A percentile compares a stretch with the other conserved stretches of the same genome.
These are phyloP conservation scores for Exsudoporus frostii DNA, from an alignment of 768 basidiomycete genomes.

Conservation along the genomic window DNA sequence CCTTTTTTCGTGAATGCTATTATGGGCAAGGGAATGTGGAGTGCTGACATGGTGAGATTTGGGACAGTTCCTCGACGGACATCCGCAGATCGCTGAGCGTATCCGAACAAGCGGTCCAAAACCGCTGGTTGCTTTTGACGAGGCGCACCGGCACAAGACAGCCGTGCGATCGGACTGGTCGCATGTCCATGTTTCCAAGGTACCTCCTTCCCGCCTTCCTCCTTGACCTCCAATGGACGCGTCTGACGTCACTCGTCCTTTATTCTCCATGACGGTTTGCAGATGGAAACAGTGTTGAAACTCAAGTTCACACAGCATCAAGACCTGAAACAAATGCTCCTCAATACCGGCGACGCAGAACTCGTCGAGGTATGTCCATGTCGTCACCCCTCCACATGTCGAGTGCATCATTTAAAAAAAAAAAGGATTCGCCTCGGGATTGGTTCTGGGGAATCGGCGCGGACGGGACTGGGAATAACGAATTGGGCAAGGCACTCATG, in stretches of 20 bases:
- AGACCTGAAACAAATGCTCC: constrained; percentile 54
- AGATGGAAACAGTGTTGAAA: constrained; percentile 65
- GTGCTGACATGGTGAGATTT: constrained; percentile 1
- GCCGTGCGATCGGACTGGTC: constrained; percentile 65
- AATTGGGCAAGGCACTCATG: constrained; percentile 69
- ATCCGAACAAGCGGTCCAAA: constrained; percentile 61
- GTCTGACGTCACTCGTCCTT: not conserved
- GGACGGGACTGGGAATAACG: constrained; percentile 64
- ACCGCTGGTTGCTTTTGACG: constrained; percentile 61
- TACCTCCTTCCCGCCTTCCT: constrained; percentile 21
- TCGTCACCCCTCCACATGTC: not conserved
- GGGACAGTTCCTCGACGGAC: constrained; percentile 55
- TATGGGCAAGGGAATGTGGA: not conserved
- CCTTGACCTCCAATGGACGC: not conserved
- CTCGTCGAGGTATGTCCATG: constrained; percentile 56
- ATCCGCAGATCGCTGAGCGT: constrained; percentile 64
- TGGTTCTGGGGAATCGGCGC: constrained; percentile 74
- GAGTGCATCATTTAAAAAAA: too few species aligned
- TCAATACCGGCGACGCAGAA: constrained; percentile 62
- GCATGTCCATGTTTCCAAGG: constrained; percentile 61
- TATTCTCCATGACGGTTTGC: not conserved
- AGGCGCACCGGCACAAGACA: constrained; percentile 63
- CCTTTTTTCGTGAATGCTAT: not conserved
- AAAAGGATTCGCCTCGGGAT: constrained; percentile 72
- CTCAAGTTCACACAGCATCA: constrained; percentile 71